Percentiles rank a stretch among this genome's conserved stretches.
phyloP scores from a whole-genome alignment of 768 basidiomycete genomes.

The Mycena crocata region DNA sequence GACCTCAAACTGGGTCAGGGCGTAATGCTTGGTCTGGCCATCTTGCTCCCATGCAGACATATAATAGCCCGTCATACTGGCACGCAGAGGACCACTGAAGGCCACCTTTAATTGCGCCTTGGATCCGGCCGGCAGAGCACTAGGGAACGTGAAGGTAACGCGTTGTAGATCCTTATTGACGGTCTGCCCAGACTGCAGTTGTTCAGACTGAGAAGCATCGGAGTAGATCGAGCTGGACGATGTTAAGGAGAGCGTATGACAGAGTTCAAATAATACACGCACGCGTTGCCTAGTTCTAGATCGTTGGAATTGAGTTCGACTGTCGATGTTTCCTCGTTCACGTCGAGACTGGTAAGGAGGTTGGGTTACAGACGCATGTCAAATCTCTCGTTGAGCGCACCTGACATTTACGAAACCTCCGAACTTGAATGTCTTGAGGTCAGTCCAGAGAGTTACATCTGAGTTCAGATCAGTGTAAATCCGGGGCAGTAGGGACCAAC shows the following conservation, averaged over 20 bases:
- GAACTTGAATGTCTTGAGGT: slow-evolving; percentile 82
- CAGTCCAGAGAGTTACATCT: slow-evolving; percentile 83
- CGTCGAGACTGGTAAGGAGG: slow-evolving; percentile 62
- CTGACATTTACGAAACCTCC: slow-evolving; percentile 80
- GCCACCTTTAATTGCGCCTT: slow-evolving; percentile 77
- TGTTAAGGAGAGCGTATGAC: background rate
- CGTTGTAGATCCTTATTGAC: slow-evolving; percentile 76
- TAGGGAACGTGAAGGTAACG: slow-evolving; percentile 68
- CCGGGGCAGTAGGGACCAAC: too few species aligned
- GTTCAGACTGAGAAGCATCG: slow-evolving; percentile 62
- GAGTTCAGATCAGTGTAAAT: too few species aligned
- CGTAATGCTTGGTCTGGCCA: slow-evolving; percentile 73
- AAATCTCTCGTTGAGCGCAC: slow-evolving; percentile 49
- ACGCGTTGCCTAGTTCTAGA: slow-evolving; percentile 68
- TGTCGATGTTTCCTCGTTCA: slow-evolving; percentile 68
- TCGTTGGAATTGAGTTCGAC: slow-evolving; percentile 75
- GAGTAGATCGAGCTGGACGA: slow-evolving; percentile 59
- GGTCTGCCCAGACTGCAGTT: slow-evolving; percentile 55
- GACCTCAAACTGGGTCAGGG: slow-evolving; percentile 92
- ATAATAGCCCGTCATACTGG: slow-evolving; percentile 88
- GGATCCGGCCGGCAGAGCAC: slow-evolving; percentile 70
- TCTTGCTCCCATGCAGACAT: slow-evolving; percentile 71
- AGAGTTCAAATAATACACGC: slow-evolving; percentile 33
- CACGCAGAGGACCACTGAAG: slow-evolving; percentile 77
- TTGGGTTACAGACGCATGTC: slow-evolving; percentile 6